phyloP scores from a whole-genome alignment of 805 yeast genomes.

The Cyberlindnera lachancei region DNA sequence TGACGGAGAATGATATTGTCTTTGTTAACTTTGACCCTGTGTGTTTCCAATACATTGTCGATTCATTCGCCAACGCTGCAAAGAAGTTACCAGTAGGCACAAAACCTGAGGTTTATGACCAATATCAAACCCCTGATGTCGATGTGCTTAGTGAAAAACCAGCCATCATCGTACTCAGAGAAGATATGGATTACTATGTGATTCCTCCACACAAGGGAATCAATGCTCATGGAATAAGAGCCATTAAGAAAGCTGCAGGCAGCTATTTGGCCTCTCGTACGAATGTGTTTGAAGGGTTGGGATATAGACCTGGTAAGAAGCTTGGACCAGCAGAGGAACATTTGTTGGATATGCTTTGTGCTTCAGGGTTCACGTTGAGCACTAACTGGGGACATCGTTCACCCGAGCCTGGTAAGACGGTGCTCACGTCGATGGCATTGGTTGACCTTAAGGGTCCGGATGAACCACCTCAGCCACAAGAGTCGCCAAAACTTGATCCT shows the following conservation, averaged over 20 bases:
- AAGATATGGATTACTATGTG: slow-evolving; percentile 89
- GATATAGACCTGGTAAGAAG: slow-evolving; percentile 43
- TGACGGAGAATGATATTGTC: slow-evolving; percentile 75
- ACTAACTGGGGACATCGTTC: slow-evolving; percentile 86
- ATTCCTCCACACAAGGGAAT: slow-evolving; percentile 66
- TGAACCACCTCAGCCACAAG: slow-evolving; percentile 13
- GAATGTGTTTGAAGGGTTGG: slow-evolving; percentile 75
- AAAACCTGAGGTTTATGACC: slow-evolving; percentile 31
- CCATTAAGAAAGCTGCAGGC: slow-evolving; percentile 69
- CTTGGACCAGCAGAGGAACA: slow-evolving; percentile 92
- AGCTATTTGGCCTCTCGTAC: slow-evolving; percentile 47
- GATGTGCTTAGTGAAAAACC: slow-evolving; percentile 74
- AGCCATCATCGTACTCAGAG: slow-evolving; percentile 83
- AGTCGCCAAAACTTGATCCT: slow-evolving; percentile 32
- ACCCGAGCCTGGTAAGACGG: slow-evolving; percentile 82
- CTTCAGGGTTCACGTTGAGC: slow-evolving; percentile 66
- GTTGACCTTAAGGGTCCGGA: slow-evolving; percentile 43
- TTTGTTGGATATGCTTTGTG: slow-evolving; percentile 86
- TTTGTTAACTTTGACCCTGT: slow-evolving; percentile 80
- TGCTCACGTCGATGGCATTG: slow-evolving; percentile 75
- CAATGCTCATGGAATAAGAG: slow-evolving; percentile 50
- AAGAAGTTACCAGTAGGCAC: slow-evolving; percentile 40
- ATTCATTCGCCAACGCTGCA: slow-evolving; percentile 63
- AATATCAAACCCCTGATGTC: slow-evolving; percentile 40
- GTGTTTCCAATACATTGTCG: slow-evolving; percentile 79